Base-by-base conservation (phyloP, 2,329 filamentous ascomycete genomes). In the Exophiala sp. region DNA sequence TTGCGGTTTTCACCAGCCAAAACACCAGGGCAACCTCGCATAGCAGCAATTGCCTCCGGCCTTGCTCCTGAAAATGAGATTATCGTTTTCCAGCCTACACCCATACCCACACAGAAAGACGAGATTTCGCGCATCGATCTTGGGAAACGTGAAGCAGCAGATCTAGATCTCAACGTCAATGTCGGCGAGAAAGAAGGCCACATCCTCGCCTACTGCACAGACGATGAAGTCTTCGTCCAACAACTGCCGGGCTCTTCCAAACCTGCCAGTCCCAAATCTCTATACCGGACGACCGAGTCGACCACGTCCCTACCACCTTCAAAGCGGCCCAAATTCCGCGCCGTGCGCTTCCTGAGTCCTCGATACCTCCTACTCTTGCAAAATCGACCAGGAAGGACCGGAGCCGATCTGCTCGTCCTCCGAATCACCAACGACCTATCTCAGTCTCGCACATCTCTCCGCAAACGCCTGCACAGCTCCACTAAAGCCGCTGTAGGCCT, bases 41-140 rank as follows among this genome's bases (percentile, higher is more conserved):
- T 96, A 36, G 91, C 88, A 55, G 91, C 84, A 10, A 84, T 88
- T 56, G 87, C 90, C 8, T 91, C 90, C 1, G 89, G 88, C 24
- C 76, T 95, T 59, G 85, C 88, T 16, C 84, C 84, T 56, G 77
- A 87, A 44, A 82, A 87, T 10, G 88, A 96, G 72, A 81, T 96
- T 57, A 86, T 89, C 21, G 72, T 96, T 39, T 95, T 96, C 67
- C 82, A 88, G 66, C 54, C 59, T 4, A 54, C 47, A 12, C 83
- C 85, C 14, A 82, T 78, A 6, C 76, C 78, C 1, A 72, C 75
- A 1, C 81, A 80, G 12, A 73, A 74, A 34, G 80, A 85, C 54
- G 72, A 85, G 9, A 74, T 83, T 62, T 72, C 78, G 59, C 69
- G 79, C 18, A 79, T 85, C 49, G 68, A 68, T 10, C 69, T 84